Base-by-base conservation (phyloP, 2,329 filamentous ascomycete species). In the Akanthomyces uredinophilus region DNA sequence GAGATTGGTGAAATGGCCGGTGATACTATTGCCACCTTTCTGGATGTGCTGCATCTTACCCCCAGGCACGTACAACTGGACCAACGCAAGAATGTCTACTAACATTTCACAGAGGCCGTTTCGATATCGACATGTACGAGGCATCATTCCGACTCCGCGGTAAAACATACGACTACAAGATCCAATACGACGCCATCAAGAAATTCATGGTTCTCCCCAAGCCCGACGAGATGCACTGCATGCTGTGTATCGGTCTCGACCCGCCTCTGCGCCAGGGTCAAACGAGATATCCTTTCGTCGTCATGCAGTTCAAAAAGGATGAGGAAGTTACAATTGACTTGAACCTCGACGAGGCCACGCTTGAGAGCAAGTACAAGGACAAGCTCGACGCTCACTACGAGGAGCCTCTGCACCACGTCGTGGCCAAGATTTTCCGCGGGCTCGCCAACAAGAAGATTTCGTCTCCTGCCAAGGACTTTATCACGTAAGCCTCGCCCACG, bases 161-260 rank as follows among this genome's bases (percentile, higher is more conserved):
- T 71, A 99, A 99, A 80, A 99, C 95, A 27, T 99, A 99, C 81
- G 96, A 99, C 80, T 99, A 99, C 86, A 99, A 99, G 84, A 98
- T 99, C 67, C 92, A 97, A 75, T 99, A 97, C 77, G 91, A 97
- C 63, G 87, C 89, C 55, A 92, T 98, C 78, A 99, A 99, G 82
- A 98, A 98, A 75, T 98, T 98, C 74, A 97, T 99, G 87, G 85
- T 98, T 35, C 86, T 99, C 6, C 95, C 95, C 53, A 99, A 99
- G 79, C 95, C 95, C n/a, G 95, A 99, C 74, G 95, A 99, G 68
- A 86, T 95, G 69, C 95, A 99, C 74, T 93, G 90, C 67, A 89
- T 99, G 80, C 91, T 99, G 67, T 94, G 92, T 66, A 89, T 99
- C 67, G 95, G 96, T 60, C 82, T 99, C 41, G 95, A 99, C 71